Evolutionary conservation across 2,329 filamentous ascomycete species (phyloP).

Genomic region (Xylaria sp.): DNA sequence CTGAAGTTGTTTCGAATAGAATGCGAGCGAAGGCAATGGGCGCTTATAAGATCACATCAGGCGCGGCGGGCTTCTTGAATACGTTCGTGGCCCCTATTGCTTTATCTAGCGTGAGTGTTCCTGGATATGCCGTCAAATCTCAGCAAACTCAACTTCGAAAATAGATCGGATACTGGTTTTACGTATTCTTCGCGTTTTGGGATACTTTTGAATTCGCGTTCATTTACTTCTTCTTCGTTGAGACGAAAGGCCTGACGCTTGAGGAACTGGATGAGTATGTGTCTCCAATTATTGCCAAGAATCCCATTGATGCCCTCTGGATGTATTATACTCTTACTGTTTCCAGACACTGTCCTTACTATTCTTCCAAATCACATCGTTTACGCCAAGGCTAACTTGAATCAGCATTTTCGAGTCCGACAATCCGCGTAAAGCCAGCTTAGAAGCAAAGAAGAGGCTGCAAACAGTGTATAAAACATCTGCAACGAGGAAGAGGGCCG

Average conservation of each 20-base stretch:
- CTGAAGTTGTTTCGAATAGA: slow-evolving; percentile 53
- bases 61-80: slow-evolving; percentile 53
- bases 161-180: slow-evolving; percentile 53
- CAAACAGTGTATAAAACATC: slow-evolving; percentile 37
- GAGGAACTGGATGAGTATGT: slow-evolving; percentile 48
- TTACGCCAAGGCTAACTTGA: slow-evolving; percentile 7
- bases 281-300: background rate
- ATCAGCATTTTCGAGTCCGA: slow-evolving; percentile 51
- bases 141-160: background rate
- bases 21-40: slow-evolving; percentile 55
- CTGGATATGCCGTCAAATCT: background rate
- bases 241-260: slow-evolving; percentile 51
- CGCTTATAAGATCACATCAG: slow-evolving; percentile 51
- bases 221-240: slow-evolving; percentile 53
- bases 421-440: slow-evolving; percentile 51
- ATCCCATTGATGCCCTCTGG: background rate
- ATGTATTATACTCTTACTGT: background rate
- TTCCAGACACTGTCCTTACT: background rate
- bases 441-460: slow-evolving; percentile 46
- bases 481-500: background rate
- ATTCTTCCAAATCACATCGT: background rate
- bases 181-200: slow-evolving; percentile 53
- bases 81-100: slow-evolving; percentile 50
- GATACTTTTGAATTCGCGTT: slow-evolving; percentile 50
- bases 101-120: slow-evolving; percentile 44